Evolutionary conservation across 2,329 filamentous ascomycete genomes (phyloP).

Genomic region (Colletotrichum horii): DNA sequence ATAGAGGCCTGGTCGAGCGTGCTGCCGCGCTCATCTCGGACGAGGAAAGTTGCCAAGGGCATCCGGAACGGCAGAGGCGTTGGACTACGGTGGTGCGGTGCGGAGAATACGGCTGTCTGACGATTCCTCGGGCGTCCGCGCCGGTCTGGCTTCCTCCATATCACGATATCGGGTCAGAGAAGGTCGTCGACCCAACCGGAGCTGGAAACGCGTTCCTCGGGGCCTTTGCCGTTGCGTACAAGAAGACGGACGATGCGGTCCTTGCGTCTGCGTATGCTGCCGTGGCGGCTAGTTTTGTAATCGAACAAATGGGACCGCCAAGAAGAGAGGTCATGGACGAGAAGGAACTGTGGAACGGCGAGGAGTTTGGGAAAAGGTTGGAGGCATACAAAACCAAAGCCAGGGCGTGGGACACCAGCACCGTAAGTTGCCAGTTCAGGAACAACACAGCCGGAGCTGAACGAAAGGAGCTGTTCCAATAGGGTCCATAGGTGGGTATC

Average conservation of each 20-base stretch:
- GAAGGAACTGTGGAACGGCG: constrained; percentile 2
- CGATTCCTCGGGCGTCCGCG: neutral
- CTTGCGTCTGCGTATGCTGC: constrained; percentile 7
- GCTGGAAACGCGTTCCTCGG: constrained; percentile 10
- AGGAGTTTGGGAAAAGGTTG: neutral
- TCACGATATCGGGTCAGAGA: neutral
- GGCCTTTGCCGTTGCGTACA: neutral
- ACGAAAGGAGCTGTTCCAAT: neutral
- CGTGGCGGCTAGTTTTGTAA: constrained; percentile 11
- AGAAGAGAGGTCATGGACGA: neutral
- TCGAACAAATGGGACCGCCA: constrained; percentile 8
- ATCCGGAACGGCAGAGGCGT: neutral
- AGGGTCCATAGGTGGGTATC: neutral
- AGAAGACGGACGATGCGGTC: neutral
- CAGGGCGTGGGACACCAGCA: neutral
- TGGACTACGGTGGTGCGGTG: neutral
- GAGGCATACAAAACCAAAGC: neutral
- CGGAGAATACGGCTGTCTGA: neutral
- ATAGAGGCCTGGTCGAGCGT: neutral
- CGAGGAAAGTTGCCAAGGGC: accelerated
- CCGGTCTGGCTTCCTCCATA: constrained; percentile 7
- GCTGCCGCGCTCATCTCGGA: neutral
- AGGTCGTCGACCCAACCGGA: neutral
- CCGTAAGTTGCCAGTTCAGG: neutral
- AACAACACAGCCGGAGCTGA: neutral